These are phyloP conservation scores for Darksidea phi DNA, from an alignment of 495 filamentous ascomycete genomes.

Conservation along the genomic window DNA sequence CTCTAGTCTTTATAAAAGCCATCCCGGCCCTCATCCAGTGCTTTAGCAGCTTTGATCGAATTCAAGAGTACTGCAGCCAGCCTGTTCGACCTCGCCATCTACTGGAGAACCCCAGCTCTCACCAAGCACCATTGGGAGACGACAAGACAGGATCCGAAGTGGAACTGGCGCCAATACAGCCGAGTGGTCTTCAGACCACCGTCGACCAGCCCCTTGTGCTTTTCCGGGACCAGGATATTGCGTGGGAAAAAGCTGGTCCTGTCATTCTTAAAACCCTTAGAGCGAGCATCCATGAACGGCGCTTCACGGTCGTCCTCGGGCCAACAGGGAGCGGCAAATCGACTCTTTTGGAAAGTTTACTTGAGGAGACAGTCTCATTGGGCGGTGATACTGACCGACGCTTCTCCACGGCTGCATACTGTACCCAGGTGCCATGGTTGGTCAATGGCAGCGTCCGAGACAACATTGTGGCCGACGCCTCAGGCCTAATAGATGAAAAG, in stretches of 20 bases:
- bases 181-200: too few relatives aligned
- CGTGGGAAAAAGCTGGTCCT: too few relatives aligned
- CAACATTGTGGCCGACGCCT: neutral
- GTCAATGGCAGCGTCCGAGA: neutral
- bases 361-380: neutral
- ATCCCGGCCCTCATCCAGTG: neutral
- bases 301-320: neutral
- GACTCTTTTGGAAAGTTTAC: neutral
- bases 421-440: neutral
- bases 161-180: neutral
- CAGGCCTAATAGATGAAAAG: neutral
- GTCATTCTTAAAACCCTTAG: neutral
- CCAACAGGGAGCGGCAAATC: neutral
- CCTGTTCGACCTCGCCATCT: too few relatives aligned
- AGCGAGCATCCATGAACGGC: neutral
- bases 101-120: too few relatives aligned
- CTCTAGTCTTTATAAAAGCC: neutral
- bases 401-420: neutral
- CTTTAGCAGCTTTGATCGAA: neutral
- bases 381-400: neutral
- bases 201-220: too few relatives aligned
- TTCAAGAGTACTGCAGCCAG: conserved; percentile 4
- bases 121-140: too few relatives aligned
- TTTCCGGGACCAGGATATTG: too few relatives aligned
- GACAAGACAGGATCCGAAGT: neutral